Evolutionary conservation across 179 eudicot genomes (phyloP), one percentile per base, ranked within the genome.

Genomic region (Spergularia azorica): DNA sequence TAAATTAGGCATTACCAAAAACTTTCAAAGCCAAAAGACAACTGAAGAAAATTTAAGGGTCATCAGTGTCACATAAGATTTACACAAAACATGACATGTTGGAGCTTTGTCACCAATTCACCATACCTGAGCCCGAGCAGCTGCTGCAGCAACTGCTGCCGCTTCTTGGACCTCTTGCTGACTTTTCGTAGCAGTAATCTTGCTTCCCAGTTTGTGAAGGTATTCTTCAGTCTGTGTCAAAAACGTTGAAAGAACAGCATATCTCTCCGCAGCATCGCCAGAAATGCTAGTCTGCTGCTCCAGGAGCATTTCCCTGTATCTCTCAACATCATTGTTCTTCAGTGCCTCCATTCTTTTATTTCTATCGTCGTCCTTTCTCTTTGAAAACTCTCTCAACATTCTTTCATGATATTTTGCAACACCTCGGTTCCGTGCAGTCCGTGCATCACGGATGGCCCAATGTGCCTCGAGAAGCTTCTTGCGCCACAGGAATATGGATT

Each of bases 111-210:
- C 59, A 64, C 76, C 80, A 66, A 77, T 74, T 61, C 32, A 67
- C 73, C 82, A 67, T 93, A 76, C 99, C 92, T 95, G 98, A 67
- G 92, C 83, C 70, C 94, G 91, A 58, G 99, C 99, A 82, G 95
- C 92, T 14, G 85, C 90, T 61, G 96, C 97, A 59, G 98, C 97
- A 20, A 86, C 88, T 59, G 96, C 88, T 21, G 97, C 97, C 18
- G 98, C 97, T 86, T 95, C 99, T 82, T 90, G 97, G 74, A 95
- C 97, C 84, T 93, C 99, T 86, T 95, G 98, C 80, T 93, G 97
- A 78, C 86, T 88, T 85, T 95, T 95, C 14, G 97, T 76, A 71
- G 98, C 97, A 21, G 98, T 91, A 67, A 95, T 95, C 81, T 95
- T 95, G 74, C 97, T 72, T 76, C 99, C 99, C 77, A 95, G 87